These are phyloP conservation scores for Prunus persica DNA, from an alignment of 306 rosid genomes.

Conservation along the genomic window DNA sequence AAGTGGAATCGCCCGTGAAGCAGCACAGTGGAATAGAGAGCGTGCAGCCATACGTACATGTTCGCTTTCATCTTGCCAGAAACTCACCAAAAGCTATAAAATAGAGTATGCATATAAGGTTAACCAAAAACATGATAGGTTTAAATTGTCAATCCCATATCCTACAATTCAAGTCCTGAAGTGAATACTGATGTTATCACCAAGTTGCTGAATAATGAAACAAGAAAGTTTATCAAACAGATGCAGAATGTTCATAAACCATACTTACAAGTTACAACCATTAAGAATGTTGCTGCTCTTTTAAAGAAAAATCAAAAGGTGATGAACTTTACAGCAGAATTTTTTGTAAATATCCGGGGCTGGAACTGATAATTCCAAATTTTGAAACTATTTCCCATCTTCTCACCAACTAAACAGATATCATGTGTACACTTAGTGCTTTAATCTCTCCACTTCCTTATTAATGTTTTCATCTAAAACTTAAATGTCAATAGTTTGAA, in stretches of 20 bases:
- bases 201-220: neutral
- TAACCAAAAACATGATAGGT: slow-evolving; percentile 3
- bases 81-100: slow-evolving; percentile 90
- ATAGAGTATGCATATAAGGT: slow-evolving; percentile 20
- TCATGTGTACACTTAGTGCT: neutral
- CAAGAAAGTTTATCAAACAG: neutral
- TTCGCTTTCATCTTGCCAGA: slow-evolving; percentile 98
- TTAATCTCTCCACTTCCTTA: neutral
- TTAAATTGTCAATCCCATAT: slow-evolving; percentile 9
- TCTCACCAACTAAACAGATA: neutral
- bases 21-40: slow-evolving; percentile 92
- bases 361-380: neutral
- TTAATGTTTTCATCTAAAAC: neutral
- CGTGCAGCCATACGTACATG: slow-evolving; percentile 98
- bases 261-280: neutral
- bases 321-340: neutral
- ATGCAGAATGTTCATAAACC: neutral
- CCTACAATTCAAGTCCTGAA: slow-evolving; percentile 15
- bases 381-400: neutral
- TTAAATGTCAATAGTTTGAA: neutral
- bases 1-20: slow-evolving; percentile 81
- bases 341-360: neutral
- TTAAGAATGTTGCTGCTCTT: neutral
- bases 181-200: neutral
- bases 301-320: neutral